Percentiles rank a stretch among this genome's conserved stretches.
phyloP scores from a whole-genome alignment of 2,329 filamentous ascomycete species.

The Chalara sp. region DNA sequence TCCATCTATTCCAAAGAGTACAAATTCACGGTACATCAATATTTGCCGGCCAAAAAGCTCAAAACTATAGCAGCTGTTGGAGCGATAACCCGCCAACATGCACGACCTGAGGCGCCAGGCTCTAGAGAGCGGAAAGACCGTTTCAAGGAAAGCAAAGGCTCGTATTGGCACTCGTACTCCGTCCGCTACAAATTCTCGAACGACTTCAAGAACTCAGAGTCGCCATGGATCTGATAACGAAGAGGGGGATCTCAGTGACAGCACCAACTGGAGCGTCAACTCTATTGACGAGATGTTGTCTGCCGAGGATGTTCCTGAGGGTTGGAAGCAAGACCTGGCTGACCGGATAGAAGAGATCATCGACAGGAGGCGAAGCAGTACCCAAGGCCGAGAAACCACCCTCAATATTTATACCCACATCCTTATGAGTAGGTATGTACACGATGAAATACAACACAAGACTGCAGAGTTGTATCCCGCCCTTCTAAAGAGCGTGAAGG shows the following conservation, averaged over 20 bases:
- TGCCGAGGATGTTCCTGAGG: slow-evolving; percentile 44
- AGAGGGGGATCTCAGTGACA: slow-evolving; percentile 44
- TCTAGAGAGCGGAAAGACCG: slow-evolving; percentile 51
- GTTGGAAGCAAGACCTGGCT: slow-evolving; percentile 50
- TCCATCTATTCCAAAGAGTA: no score
- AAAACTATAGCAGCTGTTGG: no score
- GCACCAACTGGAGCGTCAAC: slow-evolving; percentile 40
- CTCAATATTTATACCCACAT: slow-evolving; percentile 51
- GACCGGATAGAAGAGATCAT: slow-evolving; percentile 57
- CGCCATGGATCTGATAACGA: slow-evolving; percentile 48
- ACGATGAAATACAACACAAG: slow-evolving; percentile 48
- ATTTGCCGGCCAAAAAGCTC: no score
- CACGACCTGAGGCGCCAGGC: slow-evolving; percentile 44
- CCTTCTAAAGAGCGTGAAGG: slow-evolving; percentile 56
- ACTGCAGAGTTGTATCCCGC: slow-evolving; percentile 50
- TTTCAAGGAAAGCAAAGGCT: slow-evolving; percentile 49
- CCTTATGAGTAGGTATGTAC: slow-evolving; percentile 54
- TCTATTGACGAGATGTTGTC: slow-evolving; percentile 33
- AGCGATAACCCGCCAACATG: slow-evolving; percentile 25
- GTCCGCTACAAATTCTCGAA: slow-evolving; percentile 41
- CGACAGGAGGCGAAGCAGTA: slow-evolving; percentile 62
- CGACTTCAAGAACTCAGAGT: slow-evolving; percentile 40
- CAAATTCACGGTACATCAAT: no score
- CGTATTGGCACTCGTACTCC: slow-evolving; percentile 37
- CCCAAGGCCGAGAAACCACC: slow-evolving; percentile 54